A percentile compares a stretch with the other conserved stretches of the same genome.
These are phyloP conservation scores for Ophiocordyceps australis DNA, from an alignment of 2,329 filamentous ascomycete genomes.

Conservation along the genomic window DNA sequence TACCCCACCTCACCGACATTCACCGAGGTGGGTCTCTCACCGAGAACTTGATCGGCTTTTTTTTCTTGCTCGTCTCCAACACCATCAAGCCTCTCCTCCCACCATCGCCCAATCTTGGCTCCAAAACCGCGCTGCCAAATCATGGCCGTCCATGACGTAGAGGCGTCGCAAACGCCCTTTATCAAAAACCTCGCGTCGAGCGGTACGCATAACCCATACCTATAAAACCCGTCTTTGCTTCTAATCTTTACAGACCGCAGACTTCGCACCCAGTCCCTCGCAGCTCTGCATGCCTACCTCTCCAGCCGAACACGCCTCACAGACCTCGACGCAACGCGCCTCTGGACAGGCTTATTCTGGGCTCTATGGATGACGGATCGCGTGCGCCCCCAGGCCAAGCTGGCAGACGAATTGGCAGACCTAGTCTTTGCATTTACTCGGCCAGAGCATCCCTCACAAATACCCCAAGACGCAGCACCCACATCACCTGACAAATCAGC, in stretches of 20 bases:
- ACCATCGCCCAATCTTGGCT: not conserved
- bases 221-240: no score
- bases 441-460: no score
- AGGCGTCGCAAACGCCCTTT: slow-evolving; percentile 45
- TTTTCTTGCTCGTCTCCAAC: no score
- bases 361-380: slow-evolving; percentile 89
- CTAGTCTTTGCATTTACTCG: slow-evolving; percentile 34
- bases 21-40: no score
- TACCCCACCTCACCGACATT: no score
- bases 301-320: slow-evolving; percentile 40
- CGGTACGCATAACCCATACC: slow-evolving; percentile 41
- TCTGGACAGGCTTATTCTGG: slow-evolving; percentile 93
- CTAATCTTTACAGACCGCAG: slow-evolving; percentile 42
- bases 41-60: no score
- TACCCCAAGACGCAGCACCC: no score
- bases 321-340: slow-evolving; percentile 46
- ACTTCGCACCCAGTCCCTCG: slow-evolving; percentile 58
- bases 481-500: no score
- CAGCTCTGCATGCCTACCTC: slow-evolving; percentile 63
- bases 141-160: slow-evolving; percentile 7
- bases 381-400: slow-evolving; percentile 67
- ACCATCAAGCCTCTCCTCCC: no score
- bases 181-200: slow-evolving; percentile 72
- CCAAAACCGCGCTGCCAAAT: no score
- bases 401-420: slow-evolving; percentile 59